Percentiles rank a stretch among this genome's conserved stretches.
These are phyloP conservation scores for Paecilomyces niveus DNA, from an alignment of 2,329 filamentous ascomycete genomes.

Conservation along the genomic window DNA sequence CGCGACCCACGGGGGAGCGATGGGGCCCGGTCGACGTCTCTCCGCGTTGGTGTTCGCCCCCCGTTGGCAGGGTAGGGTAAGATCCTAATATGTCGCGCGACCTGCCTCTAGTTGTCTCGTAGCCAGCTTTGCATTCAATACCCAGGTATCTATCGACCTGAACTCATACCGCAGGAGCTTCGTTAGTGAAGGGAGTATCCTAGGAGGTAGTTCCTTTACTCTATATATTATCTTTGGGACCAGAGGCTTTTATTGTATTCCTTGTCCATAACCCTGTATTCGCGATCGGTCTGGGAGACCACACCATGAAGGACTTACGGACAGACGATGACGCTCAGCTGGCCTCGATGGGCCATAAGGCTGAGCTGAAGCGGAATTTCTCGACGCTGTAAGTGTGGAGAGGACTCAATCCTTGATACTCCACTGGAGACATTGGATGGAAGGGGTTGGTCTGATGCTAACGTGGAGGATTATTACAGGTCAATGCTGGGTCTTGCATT, in stretches of 20 bases:
- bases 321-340: constrained; percentile 43
- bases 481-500: constrained; percentile 58
- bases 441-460: not conserved
- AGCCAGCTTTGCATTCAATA: not conserved
- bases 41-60: not conserved
- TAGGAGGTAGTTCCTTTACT: not conserved
- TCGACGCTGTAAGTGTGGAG: constrained; percentile 36
- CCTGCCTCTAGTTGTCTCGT: not conserved
- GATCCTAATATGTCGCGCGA: not conserved
- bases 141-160: not conserved
- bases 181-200: not conserved
- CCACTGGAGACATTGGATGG: too few species aligned
- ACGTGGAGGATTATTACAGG: constrained; percentile 11
- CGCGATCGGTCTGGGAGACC: not conserved
- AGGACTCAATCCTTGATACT: not conserved
- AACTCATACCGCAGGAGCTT: not conserved
- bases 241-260: not conserved
- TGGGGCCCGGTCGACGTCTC: not conserved
- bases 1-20: not conserved
- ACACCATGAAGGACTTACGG: constrained; percentile 10
- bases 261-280: not conserved
- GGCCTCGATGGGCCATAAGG: constrained; percentile 51
- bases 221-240: not conserved
- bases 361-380: constrained; percentile 53
- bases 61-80: not conserved